Percentiles rank a stretch among this genome's conserved stretches.
phyloP scores from a whole-genome alignment of 2,329 filamentous ascomycete genomes.

The Microsporum ferrugineum region DNA sequence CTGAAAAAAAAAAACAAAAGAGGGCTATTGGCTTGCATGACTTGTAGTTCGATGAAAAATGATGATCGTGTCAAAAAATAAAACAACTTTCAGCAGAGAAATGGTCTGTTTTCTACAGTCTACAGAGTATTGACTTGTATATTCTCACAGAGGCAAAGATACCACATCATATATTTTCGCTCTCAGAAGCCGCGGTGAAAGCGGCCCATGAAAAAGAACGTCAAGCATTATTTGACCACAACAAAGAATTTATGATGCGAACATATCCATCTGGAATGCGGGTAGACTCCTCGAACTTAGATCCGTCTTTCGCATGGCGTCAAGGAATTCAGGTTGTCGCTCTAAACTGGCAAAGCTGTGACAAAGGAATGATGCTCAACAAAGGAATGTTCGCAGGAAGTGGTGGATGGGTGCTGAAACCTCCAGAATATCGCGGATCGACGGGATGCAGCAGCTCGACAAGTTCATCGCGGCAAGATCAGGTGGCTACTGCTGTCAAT shows the following conservation, averaged over 20 bases:
- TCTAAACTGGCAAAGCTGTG: slow-evolving; percentile 84
- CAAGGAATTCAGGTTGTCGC: slow-evolving; percentile 84
- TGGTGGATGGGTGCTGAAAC: slow-evolving; percentile 76
- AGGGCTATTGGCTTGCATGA: not conserved
- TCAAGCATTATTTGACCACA: slow-evolving; percentile 65
- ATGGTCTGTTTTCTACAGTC: not conserved
- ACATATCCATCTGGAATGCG: slow-evolving; percentile 76
- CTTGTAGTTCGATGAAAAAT: not conserved
- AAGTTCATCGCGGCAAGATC: slow-evolving; percentile 20
- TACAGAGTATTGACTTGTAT: not conserved
- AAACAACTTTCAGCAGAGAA: not conserved
- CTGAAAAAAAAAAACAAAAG: not conserved
- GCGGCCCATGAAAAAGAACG: slow-evolving; percentile 48
- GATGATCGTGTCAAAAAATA: not conserved
- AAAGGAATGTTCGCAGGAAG: slow-evolving; percentile 80
- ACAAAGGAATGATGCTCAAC: slow-evolving; percentile 93
- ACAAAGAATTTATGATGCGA: slow-evolving; percentile 70
- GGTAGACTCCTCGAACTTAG: slow-evolving; percentile 73
- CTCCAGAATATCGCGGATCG: slow-evolving; percentile 52
- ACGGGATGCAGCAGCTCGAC: slow-evolving; percentile 21
- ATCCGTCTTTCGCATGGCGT: slow-evolving; percentile 75
- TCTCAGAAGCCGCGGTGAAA: slow-evolving; percentile 53
- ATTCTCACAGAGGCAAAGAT: slow-evolving; percentile 35
- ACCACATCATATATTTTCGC: slow-evolving; percentile 53
- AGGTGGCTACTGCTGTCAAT: slow-evolving; percentile 14